Conservation (phyloP, 2,329 filamentous ascomycete genomes). For the Cercospora canescens region DNA sequence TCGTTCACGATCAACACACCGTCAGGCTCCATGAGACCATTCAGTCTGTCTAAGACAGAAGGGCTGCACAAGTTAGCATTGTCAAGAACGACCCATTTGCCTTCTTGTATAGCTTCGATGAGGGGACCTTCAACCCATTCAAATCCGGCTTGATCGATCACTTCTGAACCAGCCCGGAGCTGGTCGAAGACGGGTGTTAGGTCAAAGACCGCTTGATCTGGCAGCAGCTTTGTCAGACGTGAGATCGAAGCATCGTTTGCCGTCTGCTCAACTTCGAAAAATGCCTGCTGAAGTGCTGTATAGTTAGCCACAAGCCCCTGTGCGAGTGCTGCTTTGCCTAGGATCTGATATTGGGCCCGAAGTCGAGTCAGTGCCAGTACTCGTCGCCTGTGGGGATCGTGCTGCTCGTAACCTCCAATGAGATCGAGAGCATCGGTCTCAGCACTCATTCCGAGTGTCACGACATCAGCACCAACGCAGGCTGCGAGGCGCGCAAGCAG, state of each 20-base stretch:
- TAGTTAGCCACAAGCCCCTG: constrained; percentile 11
- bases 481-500: constrained; percentile 80
- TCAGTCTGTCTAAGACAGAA: constrained; percentile 89
- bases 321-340: constrained; percentile 18
- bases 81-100: constrained; percentile 91
- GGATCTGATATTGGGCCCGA: constrained; percentile 10
- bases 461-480: constrained; percentile 70
- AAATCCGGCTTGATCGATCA: constrained; percentile 75
- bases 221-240: constrained; percentile 7
- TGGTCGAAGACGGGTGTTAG: constrained; percentile 12
- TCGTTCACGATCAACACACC: constrained; percentile 90
- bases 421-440: constrained; percentile 98
- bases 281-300: constrained; percentile 7
- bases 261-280: constrained; percentile 5
- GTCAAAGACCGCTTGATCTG: constrained; percentile 8
- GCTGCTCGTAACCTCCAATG: constrained; percentile 94
- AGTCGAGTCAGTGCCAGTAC: constrained; percentile 23
- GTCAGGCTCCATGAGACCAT: constrained; percentile 89
- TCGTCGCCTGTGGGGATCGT: constrained; percentile 67
- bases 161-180: constrained; percentile 20
- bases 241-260: neutral
- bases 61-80: constrained; percentile 97
- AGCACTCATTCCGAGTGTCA: constrained; percentile 86
- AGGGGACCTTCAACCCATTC: constrained; percentile 96
- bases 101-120: constrained; percentile 79